Base-by-base conservation (phyloP, 768 basidiomycete genomes). In the Auricularia heimuer region DNA sequence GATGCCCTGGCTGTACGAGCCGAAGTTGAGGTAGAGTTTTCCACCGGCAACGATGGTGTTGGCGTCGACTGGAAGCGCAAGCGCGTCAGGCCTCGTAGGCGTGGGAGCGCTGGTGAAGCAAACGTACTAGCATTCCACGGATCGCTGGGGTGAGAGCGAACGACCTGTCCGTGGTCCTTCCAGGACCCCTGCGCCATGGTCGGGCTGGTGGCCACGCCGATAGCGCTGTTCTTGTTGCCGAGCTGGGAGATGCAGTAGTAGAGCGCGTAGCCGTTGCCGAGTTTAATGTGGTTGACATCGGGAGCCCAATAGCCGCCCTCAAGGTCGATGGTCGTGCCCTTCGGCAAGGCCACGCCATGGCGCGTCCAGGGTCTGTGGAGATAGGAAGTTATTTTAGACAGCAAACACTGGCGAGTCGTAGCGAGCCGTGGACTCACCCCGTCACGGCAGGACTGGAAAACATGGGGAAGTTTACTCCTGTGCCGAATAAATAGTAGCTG, bases 151-250 rank as follows among this genome's bases (percentile, higher is more conserved):
- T 12, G 54, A 18, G 68, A 68, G 3, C 61, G 35, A 61, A 73
- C 64, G 42, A 73, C 72, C 7, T 63, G 56, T 1, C 72, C 72
- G n/a, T 68, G 67, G 62, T 70, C 69, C 1, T 68, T 69, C 70
- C 70, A 73, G 1, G 69, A 69, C 4, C 71, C 71, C 24, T 69
- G 65, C 21, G 68, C 68, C 69, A 71, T 70, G 45, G 64, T 68
- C 35, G 70, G 42, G 37, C 67, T 68, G 3, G 69, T 71, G 6
- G 71, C 71, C 4, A 70, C 63, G 1, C 70, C 70, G 34, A 72
- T 72, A 12, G 65, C 67, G 11, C 69, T 70, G 62, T 70, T 65
- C 64, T 72, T 70, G 37, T 67, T 67, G 44, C 71, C 71, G 45
- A 70, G 67, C 2, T 66, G 65, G 37, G 70, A 70, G 4, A 69